Evolutionary conservation across 768 basidiomycete species (phyloP), one percentile per base, ranked within the genome.

Genomic region (Hysterangium stoloniferum): DNA sequence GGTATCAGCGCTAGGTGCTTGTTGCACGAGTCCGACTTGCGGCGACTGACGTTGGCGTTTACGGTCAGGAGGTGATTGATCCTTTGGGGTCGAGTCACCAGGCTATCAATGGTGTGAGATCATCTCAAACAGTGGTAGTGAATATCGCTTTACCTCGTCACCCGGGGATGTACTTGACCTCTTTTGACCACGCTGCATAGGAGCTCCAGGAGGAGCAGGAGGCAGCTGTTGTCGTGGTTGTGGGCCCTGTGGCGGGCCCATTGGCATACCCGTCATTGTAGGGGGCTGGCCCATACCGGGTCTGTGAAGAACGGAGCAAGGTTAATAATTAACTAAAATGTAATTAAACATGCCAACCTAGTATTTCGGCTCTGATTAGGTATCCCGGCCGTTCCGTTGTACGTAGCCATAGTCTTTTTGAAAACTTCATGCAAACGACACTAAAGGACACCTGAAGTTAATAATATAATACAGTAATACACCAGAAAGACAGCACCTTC

Each of bases 121-220:
- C n/a, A n/a, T n/a, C n/a, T n/a, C n/a, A n/a, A n/a, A n/a, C n/a
- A n/a, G n/a, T n/a, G n/a, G 15, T 32, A 28, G 5, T 32, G n/a
- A n/a, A 45, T 11, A 4, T 29, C 4, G 3, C n/a, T 31, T 56
- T 56, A 80, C 80, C 59, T 81, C 80, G 64, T 80, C 80, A 31
- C 72, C 74, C 5, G 80, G 80, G 5, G 80, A 79, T 9, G 77
- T 81, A 60, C 78, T 82, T 55, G 66, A 79, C 55, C 80, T 71
- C 57, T 81, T 80, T 19, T 64, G 66, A 11, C 61, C 53, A 19
- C 61, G 66, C 28, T 51, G 45, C 15, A 20, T 37, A 4, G 49
- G 41, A 59, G 56, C 29, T 62, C 65, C 45, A 59, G 65, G 31
- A 59, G 70, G 1, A 48, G 54, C 19, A 54, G 62, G 15, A 41